phyloP scores from a whole-genome alignment of 352 stramenopile genomes.

The Hyphochytrium catenoides region DNA sequence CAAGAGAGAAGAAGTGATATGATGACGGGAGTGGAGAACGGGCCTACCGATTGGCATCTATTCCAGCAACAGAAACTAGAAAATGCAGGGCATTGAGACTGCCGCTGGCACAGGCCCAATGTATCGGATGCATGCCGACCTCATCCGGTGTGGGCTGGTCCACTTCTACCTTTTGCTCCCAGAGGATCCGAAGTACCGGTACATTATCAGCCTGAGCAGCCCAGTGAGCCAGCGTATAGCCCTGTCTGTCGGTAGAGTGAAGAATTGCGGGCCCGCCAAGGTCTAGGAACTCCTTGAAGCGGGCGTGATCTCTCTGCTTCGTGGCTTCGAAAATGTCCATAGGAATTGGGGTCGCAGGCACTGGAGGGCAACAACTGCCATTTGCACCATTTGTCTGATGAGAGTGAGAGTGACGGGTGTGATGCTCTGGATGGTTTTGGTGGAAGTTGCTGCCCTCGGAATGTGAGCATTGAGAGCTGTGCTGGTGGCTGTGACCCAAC shows the following conservation, averaged over 20 bases:
- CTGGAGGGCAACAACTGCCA: too few relatives aligned
- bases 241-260: slow-evolving; percentile 20
- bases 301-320: slow-evolving; percentile 25
- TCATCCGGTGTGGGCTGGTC: slow-evolving; percentile 28
- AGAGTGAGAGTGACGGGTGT: too few relatives aligned
- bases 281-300: slow-evolving; percentile 22
- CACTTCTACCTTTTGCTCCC: slow-evolving; percentile 19
- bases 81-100: slow-evolving; percentile 31
- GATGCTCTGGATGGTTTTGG: too few relatives aligned
- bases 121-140: slow-evolving; percentile 38
- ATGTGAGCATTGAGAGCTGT: too few relatives aligned
- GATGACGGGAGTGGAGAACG: too few relatives aligned
- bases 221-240: slow-evolving; percentile 44
- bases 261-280: slow-evolving; percentile 18
- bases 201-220: slow-evolving; percentile 22
- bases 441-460: too few relatives aligned
- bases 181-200: slow-evolving; percentile 28
- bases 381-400: too few relatives aligned
- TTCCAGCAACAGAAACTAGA: slow-evolving; percentile 23
- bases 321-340: too few relatives aligned
- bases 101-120: slow-evolving; percentile 46
- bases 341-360: too few relatives aligned
- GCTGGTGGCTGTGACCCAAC: too few relatives aligned
- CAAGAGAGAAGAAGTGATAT: too few relatives aligned
- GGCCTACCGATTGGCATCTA: slow-evolving; percentile 53